These are phyloP conservation scores for Fusarium albidum DNA, from an alignment of 2,329 filamentous ascomycete species.

Conservation along the genomic window DNA sequence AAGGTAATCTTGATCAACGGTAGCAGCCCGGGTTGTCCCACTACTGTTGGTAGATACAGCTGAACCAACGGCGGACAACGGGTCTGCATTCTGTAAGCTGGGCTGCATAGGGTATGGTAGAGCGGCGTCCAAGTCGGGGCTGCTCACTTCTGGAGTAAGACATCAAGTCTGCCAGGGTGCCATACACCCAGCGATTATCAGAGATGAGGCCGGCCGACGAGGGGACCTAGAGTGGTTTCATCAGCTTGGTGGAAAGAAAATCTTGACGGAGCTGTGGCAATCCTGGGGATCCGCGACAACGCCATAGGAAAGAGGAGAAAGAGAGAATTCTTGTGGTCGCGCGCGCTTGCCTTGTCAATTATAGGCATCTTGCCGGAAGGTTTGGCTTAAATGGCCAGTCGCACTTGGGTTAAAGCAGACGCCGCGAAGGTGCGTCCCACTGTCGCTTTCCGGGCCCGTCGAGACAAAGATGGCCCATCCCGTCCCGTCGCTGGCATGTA, in stretches of 20 bases:
- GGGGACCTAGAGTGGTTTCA: constrained; percentile 18
- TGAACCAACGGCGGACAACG: constrained; percentile 21
- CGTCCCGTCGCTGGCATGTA: constrained; percentile 29
- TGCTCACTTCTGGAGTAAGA: constrained; percentile 30
- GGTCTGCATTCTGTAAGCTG: constrained; percentile 30
- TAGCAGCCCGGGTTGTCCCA: constrained; percentile 1
- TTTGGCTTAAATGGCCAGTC: constrained; percentile 13
- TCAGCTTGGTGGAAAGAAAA: constrained; percentile 9
- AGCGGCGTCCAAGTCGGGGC: not conserved
- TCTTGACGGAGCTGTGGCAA: not conserved
- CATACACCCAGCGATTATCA: constrained; percentile 21
- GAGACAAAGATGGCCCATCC: no score
- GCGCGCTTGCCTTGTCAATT: constrained; percentile 19
- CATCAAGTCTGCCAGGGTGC: constrained; percentile 27
- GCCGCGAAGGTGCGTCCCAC: constrained; percentile 23
- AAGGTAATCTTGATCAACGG: constrained; percentile 28
- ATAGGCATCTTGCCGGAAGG: constrained; percentile 14
- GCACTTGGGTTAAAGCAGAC: constrained; percentile 23
- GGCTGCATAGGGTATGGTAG: not conserved
- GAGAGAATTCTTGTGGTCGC: not conserved
- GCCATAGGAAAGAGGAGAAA: no score
- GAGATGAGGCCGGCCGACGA: constrained; percentile 23
- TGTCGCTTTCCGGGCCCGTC: constrained; percentile 24
- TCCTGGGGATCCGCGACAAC: not conserved
- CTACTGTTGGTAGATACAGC: constrained; percentile 7